Conservation (phyloP, 306 rosid species). For the Begonia peltatifolia region DNA sequence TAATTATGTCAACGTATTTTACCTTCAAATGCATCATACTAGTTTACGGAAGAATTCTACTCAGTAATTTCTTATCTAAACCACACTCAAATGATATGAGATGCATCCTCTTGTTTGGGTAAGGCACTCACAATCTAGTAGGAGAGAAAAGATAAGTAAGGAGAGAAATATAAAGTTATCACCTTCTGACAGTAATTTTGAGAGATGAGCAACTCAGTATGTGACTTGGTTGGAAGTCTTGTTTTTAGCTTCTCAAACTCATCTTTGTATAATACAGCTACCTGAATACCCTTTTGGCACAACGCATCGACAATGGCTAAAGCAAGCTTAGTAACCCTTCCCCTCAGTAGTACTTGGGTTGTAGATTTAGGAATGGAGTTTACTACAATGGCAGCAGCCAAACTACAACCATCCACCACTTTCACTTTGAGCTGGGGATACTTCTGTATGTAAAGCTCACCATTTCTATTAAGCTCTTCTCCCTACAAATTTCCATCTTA, state of each 20-base stretch:
- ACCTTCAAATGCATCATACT: too few relatives aligned
- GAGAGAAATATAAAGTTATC: not conserved
- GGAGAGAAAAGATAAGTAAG: not conserved
- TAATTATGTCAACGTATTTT: too few relatives aligned
- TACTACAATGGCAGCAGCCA: constrained; percentile 47
- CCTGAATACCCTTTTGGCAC: constrained; percentile 40
- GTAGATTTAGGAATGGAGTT: constrained; percentile 51
- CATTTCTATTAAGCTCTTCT: constrained; percentile 49
- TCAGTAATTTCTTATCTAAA: too few relatives aligned
- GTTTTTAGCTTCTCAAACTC: constrained; percentile 18
- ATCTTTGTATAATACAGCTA: constrained; percentile 9
- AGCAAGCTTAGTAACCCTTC: constrained; percentile 57
- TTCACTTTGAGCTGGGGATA: constrained; percentile 42
- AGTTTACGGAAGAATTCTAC: too few relatives aligned
- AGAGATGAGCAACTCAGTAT: constrained; percentile 21
- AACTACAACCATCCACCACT: constrained; percentile 67
- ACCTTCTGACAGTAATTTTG: constrained; percentile 31
- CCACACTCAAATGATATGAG: too few relatives aligned
- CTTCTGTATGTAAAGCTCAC: constrained; percentile 32
- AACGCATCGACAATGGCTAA: constrained; percentile 39
- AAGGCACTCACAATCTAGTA: too few relatives aligned
- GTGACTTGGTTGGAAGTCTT: constrained; percentile 4
- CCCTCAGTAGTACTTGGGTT: constrained; percentile 46
- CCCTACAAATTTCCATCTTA: constrained; percentile 14
- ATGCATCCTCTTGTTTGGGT: too few relatives aligned